Percentiles rank a stretch among this genome's conserved stretches.
phyloP scores from a whole-genome alignment of 2,329 filamentous ascomycete species.

The Xylaria sp. region DNA sequence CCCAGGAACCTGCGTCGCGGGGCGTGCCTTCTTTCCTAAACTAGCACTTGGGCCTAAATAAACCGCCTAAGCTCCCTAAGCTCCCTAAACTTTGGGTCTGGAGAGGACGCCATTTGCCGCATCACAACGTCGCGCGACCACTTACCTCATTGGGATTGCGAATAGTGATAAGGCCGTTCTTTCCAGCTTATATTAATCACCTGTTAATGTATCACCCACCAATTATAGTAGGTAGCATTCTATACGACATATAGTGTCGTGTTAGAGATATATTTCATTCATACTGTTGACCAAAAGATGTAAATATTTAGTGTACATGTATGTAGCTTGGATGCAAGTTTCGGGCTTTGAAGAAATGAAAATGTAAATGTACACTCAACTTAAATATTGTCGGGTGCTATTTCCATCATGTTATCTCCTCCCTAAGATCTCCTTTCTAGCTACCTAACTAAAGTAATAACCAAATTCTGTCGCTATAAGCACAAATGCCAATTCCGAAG shows the following conservation, averaged over 20 bases:
- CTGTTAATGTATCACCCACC: neutral
- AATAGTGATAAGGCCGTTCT: conserved; percentile 1
- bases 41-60: conserved; percentile 6
- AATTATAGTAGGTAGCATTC: neutral
- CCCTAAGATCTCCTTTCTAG: neutral
- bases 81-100: conserved; percentile 3
- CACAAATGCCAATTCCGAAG: neutral
- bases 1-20: neutral
- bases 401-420: neutral
- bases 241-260: too few species aligned
- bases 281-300: neutral
- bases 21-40: conserved; percentile 25
- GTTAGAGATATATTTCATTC: too few species aligned
- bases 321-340: neutral
- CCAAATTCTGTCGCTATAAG: conserved; percentile 4
- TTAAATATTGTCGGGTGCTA: neutral
- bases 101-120: neutral
- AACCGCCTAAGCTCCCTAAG: neutral
- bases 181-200: too few species aligned
- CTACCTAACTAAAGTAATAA: neutral
- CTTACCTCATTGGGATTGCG: conserved; percentile 34
- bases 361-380: neutral
- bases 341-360: neutral
- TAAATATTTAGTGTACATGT: neutral
- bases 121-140: conserved; percentile 36